Conservation (phyloP, 2,329 filamentous ascomycete species). For the Coniella vitis region DNA sequence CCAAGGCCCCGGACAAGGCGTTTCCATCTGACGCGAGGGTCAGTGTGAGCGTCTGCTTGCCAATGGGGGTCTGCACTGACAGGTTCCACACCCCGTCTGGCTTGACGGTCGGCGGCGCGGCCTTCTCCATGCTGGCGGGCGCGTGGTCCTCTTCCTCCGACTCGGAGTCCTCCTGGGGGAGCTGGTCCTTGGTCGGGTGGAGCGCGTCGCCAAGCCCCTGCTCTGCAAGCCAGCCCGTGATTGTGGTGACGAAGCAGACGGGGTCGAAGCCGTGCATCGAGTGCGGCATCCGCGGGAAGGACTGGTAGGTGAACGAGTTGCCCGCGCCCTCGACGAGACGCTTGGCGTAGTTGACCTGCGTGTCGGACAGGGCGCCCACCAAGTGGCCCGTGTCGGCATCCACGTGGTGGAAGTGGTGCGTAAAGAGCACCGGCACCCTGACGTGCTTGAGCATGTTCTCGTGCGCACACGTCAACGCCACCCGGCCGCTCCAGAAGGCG, state of each 20-base stretch:
- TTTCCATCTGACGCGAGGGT: slow-evolving; percentile 6
- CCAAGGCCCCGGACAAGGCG: slow-evolving; percentile 4
- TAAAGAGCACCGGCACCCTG: slow-evolving; percentile 16
- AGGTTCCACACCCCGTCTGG: slow-evolving; percentile 5
- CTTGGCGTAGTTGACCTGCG: slow-evolving; percentile 11
- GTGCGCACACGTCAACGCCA: slow-evolving; percentile 14
- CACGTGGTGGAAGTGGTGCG: slow-evolving; percentile 15
- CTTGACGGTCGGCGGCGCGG: slow-evolving; percentile 1
- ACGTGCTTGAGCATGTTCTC: slow-evolving; percentile 17
- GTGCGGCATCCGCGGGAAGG: slow-evolving; percentile 15
- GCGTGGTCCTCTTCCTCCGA: neutral
- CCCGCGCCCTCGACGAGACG: slow-evolving; percentile 12
- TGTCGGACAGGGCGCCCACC: slow-evolving; percentile 9
- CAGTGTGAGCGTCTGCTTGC: slow-evolving; percentile 4
- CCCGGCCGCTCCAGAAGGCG: slow-evolving; percentile 10
- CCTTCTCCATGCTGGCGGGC: neutral
- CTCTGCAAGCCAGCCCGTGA: slow-evolving; percentile 14
- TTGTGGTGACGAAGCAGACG: slow-evolving; percentile 11
- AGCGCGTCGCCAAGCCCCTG: slow-evolving; percentile 10
- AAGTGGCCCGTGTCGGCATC: slow-evolving; percentile 11
- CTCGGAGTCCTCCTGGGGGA: neutral
- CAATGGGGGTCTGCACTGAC: slow-evolving; percentile 3
- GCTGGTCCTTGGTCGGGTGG: neutral
- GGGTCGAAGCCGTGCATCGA: slow-evolving; percentile 16
- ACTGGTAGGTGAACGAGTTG: slow-evolving; percentile 13